Evolutionary conservation across 2,329 filamentous ascomycete genomes (phyloP), one percentile per base, ranked within the genome.

Genomic region (Iodosphaeria phyllophila): DNA sequence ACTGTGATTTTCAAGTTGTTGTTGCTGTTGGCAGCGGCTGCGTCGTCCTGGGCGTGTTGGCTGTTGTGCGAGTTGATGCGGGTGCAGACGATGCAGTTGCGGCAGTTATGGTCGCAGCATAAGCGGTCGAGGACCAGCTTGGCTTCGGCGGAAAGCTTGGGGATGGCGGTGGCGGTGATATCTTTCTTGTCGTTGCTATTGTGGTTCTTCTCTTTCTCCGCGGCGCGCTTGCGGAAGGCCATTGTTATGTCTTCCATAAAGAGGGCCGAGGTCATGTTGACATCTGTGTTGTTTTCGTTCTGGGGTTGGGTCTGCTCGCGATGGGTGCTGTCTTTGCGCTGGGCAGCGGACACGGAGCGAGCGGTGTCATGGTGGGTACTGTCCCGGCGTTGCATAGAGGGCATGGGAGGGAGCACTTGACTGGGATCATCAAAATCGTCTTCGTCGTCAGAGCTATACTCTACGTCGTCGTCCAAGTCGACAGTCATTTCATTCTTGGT

Each of bases 201-300:
- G 20, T 35, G 42, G 13, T 28, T 27, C 13, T 32, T 33, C 20
- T 34, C 26, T 12, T 38, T 40, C 28, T 38, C 34, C 13, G 32
- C 28, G 25, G 32, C 34, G 29, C 38, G 41, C 29, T 54, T 47
- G 27, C 54, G 51, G 4, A 46, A 51, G 28, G 60, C 54, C 17
- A 65, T 49, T 3, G 63, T 68, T 31, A 67, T 66, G 32, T 69
- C 64, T 13, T 64, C 61, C 28, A 68, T 49, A 34, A 68, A 64
- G 35, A 66, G 59, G 4, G 60, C 63, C 5, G 64, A 68, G 1
- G 63, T 67, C 56, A 67, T 64, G 32, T 65, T 63, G n/a, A n/a
- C n/a, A n/a, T n/a, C n/a, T n/a, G n/a, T n/a, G n/a, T n/a, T n/a
- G n/a, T n/a, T n/a, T n/a, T n/a, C n/a, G n/a, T n/a, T n/a, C n/a